Evolutionary conservation across 2,329 filamentous ascomycete species (phyloP), one percentile per base, ranked within the genome.

Genomic region (Balansia obtecta): DNA sequence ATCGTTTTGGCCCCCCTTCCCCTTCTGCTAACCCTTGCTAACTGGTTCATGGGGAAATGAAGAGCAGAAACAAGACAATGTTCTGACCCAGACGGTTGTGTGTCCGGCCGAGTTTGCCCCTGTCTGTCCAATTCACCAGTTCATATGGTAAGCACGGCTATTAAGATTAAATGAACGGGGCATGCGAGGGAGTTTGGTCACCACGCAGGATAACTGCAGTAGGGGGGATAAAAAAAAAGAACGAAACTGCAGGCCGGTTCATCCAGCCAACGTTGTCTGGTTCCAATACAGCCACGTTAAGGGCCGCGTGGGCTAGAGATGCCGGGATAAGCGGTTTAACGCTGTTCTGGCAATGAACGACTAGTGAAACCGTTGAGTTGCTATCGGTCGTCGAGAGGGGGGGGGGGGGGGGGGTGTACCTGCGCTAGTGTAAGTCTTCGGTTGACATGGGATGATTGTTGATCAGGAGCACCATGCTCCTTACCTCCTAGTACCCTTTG

Each of bases 41-140:
- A 38, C 18, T 52, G 53, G 46, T 47, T 48, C 46, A 49, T 18
- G 18, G 41, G 55, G 55, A 57, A 56, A 55, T 57, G 54, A 54
- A 51, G 43, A 46, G 49, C 51, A 54, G 43, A 52, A 48, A 46
- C 43, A 49, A 41, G 39, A 48, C 37, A 53, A 40, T 18, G 15
- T 20, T 30, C 30, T 32, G 43, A 30, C 20, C 15, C 32, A 15
- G 13, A 13, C 30, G 30, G 8, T 45, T 43, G 48, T 33, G 33
- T 37, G 22, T 27, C 33, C 33, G 13, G 8, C 10, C 10, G 37
- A 16, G 41, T 37, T 45, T 43, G 27, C 44, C 51, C 50, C 38
- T 50, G 50, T 41, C 48, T 48, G 32, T 32, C 18, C 39, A 51
- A 12, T 18, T 16, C 27, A 45, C 13, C 43, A 44, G 40, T 32